phyloP scores from a whole-genome alignment of 768 basidiomycete genomes.

The Botryobasidium botryosum region DNA sequence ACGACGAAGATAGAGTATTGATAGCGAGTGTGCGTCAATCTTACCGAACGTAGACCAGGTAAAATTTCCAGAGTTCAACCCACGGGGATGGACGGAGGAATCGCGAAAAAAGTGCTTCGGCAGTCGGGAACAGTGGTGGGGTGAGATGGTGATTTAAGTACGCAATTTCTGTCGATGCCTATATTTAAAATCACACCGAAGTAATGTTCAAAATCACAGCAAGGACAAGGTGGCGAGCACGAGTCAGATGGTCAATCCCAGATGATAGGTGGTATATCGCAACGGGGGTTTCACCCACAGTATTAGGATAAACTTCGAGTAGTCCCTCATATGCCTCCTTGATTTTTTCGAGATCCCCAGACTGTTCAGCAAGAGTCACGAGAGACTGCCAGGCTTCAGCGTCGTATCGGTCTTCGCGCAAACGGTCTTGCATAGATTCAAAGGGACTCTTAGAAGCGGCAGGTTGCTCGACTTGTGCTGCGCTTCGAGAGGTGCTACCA shows the following conservation, averaged over 20 bases:
- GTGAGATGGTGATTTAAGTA: slow-evolving; percentile 62
- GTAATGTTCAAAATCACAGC: slow-evolving; percentile 11
- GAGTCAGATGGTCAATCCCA: slow-evolving; percentile 12
- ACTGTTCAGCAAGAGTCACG: slow-evolving; percentile 57
- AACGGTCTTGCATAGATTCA: slow-evolving; percentile 39
- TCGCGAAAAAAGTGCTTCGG: slow-evolving; percentile 76
- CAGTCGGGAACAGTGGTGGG: slow-evolving; percentile 49
- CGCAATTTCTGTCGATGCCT: slow-evolving; percentile 73
- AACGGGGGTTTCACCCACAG: slow-evolving; percentile 45
- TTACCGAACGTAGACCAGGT: slow-evolving; percentile 82
- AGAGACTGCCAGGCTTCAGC: slow-evolving; percentile 66
- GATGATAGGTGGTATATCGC: slow-evolving; percentile 16
- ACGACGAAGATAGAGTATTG: slow-evolving; percentile 10
- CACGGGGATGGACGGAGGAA: slow-evolving; percentile 74
- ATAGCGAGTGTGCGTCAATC: slow-evolving; percentile 19
- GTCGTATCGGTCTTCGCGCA: slow-evolving; percentile 53
- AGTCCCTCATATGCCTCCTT: slow-evolving; percentile 69
- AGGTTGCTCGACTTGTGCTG: no score
- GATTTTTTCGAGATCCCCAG: slow-evolving; percentile 63
- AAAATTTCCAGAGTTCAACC: slow-evolving; percentile 85
- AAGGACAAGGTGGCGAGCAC: slow-evolving; percentile 3
- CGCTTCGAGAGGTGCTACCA: no score
- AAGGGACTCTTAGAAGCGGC: slow-evolving; percentile 3
- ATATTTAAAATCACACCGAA: slow-evolving; percentile 7
- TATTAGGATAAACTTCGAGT: slow-evolving; percentile 77